Percentiles rank a stretch among this genome's conserved stretches.
Evolutionary conservation across 2,329 filamentous ascomycete genomes (phyloP).

Genomic region (Phialophora chinensis): DNA sequence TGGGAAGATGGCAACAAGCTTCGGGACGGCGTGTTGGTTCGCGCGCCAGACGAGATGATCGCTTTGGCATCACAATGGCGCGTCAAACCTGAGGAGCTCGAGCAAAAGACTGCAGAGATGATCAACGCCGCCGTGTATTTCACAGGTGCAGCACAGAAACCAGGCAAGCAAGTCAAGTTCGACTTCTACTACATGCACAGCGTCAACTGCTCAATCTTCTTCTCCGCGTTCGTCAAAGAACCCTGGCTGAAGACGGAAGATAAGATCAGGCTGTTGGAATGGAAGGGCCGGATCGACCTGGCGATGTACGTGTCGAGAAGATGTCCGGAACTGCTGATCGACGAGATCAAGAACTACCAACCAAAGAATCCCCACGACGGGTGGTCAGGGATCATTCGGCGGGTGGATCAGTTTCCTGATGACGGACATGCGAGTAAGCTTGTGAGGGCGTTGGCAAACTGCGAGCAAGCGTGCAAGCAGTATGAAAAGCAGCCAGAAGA

Average conservation of each 20-base stretch:
- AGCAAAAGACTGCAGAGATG: constrained; percentile 69
- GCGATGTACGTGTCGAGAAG: constrained; percentile 74
- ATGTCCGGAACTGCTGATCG: constrained; percentile 64
- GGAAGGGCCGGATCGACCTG: constrained; percentile 78
- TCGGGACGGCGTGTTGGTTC: constrained; percentile 69
- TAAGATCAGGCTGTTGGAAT: constrained; percentile 77
- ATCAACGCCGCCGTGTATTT: constrained; percentile 67
- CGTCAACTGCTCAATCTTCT: constrained; percentile 78
- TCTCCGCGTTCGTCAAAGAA: constrained; percentile 62
- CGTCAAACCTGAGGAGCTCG: constrained; percentile 62
- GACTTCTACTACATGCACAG: constrained; percentile 87
- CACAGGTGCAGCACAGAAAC: constrained; percentile 67
- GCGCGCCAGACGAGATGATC: constrained; percentile 69
- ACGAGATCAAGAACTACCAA: constrained; percentile 66
- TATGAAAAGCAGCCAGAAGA: constrained; percentile 44
- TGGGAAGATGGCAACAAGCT: constrained; percentile 68
- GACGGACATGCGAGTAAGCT: constrained; percentile 85
- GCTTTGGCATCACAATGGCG: constrained; percentile 64
- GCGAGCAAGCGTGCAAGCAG: constrained; percentile 56
- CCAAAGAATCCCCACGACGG: constrained; percentile 52
- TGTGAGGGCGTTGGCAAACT: constrained; percentile 71
- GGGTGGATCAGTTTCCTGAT: constrained; percentile 60
- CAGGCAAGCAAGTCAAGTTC: constrained; percentile 70
- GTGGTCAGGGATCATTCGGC: constrained; percentile 55
- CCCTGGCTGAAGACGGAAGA: constrained; percentile 64